Evolutionary conservation across 257 asterid genomes (phyloP).

Genomic region (Rhazya stricta): DNA sequence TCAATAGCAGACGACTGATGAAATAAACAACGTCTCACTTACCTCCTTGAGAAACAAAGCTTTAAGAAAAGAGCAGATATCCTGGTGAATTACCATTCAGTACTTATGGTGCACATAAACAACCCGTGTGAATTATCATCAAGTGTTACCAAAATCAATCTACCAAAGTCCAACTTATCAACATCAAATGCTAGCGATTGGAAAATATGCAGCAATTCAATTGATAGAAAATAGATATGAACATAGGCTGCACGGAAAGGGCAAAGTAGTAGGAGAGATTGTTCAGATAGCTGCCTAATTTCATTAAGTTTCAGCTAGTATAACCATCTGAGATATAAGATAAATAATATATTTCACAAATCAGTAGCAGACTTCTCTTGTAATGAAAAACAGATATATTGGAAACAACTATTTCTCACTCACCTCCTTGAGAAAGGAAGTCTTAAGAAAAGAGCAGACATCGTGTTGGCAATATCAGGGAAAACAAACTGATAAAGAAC

Average conservation of each 20-base stretch:
- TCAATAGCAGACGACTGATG: no score
- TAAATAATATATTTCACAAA: background rate
- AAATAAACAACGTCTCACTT: no score
- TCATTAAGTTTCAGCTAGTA: background rate
- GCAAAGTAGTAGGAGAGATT: background rate
- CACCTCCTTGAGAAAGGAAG: slow-evolving; percentile 96
- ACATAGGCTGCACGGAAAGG: background rate
- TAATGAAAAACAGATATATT: background rate
- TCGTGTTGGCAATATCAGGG: slow-evolving; percentile 78
- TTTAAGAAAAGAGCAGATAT: no score
- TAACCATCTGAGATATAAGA: background rate
- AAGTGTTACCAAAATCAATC: background rate
- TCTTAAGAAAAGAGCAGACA: slow-evolving; percentile 72
- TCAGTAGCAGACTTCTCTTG: background rate
- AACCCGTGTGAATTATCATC: background rate
- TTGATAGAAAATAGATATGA: background rate
- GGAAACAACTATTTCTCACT: background rate
- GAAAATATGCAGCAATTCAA: background rate
- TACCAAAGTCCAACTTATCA: background rate
- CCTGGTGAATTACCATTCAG: no score
- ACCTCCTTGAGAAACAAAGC: no score
- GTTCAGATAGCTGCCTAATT: background rate
- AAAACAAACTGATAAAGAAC: slow-evolving; percentile 71
- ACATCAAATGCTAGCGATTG: background rate
- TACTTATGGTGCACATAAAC: background rate